Conservation (phyloP, 352 stramenopile species). For the Phytophthora meadii region DNA sequence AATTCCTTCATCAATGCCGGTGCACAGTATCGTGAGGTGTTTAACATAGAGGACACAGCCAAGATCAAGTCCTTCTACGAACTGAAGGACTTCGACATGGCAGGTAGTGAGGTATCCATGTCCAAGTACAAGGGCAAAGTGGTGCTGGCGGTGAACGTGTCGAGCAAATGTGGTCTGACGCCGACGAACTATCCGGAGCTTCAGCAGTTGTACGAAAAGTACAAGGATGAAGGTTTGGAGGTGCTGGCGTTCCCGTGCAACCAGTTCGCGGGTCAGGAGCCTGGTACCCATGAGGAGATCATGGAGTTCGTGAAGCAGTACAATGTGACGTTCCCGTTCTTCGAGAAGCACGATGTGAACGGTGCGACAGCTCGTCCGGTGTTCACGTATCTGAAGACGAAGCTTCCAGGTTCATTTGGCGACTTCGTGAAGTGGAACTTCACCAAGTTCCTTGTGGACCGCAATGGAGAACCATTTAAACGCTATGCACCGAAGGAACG, state of each 20-base stretch:
- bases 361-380: conserved; percentile 67
- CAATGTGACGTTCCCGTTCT: conserved; percentile 52
- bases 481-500: conserved; percentile 71
- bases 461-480: conserved; percentile 83
- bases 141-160: conserved; percentile 83
- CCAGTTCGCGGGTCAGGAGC: conserved; percentile 71
- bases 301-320: conserved; percentile 68
- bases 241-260: conserved; percentile 90
- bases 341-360: conserved; percentile 91
- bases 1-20: conserved; percentile 53
- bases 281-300: conserved; percentile 83
- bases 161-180: conserved; percentile 83
- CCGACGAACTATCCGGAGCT: conserved; percentile 91
- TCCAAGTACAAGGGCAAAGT: conserved; percentile 74
- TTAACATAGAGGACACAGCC: conserved; percentile 30
- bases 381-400: conserved; percentile 82
- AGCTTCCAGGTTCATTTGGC: conserved; percentile 69
- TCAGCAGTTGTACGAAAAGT: conserved; percentile 74
- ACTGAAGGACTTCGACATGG: conserved; percentile 79
- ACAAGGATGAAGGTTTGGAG: conserved; percentile 63
- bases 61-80: conserved; percentile 75
- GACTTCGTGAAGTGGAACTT: conserved; percentile 92
- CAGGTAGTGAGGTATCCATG: conserved; percentile 75
- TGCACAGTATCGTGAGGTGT: conserved; percentile 57
- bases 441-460: conserved; percentile 92